Conservation (phyloP, 495 filamentous ascomycete genomes). For the Jackrogersella multiformis region DNA sequence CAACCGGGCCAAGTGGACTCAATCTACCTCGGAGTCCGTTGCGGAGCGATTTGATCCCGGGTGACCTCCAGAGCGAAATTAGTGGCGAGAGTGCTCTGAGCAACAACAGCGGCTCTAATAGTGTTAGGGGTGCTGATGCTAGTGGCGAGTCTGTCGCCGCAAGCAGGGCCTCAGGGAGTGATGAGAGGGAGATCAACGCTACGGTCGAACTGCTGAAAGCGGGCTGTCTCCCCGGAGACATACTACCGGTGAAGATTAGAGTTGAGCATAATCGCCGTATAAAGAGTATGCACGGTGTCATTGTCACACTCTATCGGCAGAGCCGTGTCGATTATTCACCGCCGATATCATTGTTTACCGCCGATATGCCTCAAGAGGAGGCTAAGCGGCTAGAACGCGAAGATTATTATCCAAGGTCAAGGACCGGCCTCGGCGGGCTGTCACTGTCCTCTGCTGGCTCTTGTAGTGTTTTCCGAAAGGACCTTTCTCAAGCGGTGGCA, state of each 20-base stretch:
- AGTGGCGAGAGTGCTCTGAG: constrained; percentile 58
- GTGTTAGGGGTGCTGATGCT: constrained; percentile 47
- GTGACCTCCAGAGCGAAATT: constrained; percentile 57
- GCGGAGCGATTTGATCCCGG: constrained; percentile 42
- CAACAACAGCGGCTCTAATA: constrained; percentile 52
- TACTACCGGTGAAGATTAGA: constrained; percentile 77
- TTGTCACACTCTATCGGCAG: constrained; percentile 90
- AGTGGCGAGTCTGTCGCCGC: constrained; percentile 44
- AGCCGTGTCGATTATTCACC: constrained; percentile 91
- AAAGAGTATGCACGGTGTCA: constrained; percentile 89
- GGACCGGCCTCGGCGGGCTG: constrained; percentile 77
- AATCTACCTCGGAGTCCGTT: constrained; percentile 45
- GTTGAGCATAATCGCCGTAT: constrained; percentile 88
- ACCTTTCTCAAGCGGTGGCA: constrained; percentile 84
- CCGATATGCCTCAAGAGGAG: constrained; percentile 69
- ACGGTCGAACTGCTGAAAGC: constrained; percentile 84
- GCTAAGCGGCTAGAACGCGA: constrained; percentile 71
- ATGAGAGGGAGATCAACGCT: constrained; percentile 80
- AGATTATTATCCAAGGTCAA: constrained; percentile 80
- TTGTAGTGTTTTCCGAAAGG: constrained; percentile 90
- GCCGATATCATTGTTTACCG: constrained; percentile 62
- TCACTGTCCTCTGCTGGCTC: constrained; percentile 83
- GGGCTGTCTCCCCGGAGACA: constrained; percentile 87
- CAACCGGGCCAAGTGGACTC: constrained; percentile 8
- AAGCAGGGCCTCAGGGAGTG: constrained; percentile 42